Percentiles rank a stretch among this genome's conserved stretches.
Evolutionary conservation across 1,284 basidiomycete species (phyloP).

Genomic region (Meripilus lineatus): DNA sequence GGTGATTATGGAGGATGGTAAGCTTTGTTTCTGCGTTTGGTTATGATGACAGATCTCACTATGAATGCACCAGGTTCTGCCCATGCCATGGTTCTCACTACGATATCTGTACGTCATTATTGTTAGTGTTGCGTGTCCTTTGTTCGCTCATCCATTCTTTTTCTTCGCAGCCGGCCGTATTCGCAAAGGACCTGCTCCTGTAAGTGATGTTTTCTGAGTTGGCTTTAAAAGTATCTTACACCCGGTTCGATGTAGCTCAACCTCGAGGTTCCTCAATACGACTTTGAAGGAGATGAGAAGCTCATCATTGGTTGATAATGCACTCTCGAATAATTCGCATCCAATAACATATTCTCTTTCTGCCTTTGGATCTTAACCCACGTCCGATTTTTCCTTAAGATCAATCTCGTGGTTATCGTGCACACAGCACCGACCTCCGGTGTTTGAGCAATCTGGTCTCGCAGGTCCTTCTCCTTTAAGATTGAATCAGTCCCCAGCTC

Average conservation of each 20-base stretch:
- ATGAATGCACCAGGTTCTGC: constrained; percentile 67
- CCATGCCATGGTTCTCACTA: constrained; percentile 99
- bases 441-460: no score
- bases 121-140: constrained; percentile 5
- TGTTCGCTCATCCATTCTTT: constrained; percentile 11
- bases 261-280: constrained; percentile 87
- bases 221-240: not conserved
- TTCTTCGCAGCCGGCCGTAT: constrained; percentile 88
- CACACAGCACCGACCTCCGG: no score
- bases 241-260: constrained; percentile 60
- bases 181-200: constrained; percentile 92
- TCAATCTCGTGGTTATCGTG: no score
- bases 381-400: no score
- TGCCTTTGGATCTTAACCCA: no score
- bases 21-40: constrained; percentile 24
- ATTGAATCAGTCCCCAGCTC: no score
- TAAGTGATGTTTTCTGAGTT: constrained; percentile 33
- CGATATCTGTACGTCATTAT: constrained; percentile 70
- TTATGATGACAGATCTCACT: constrained; percentile 5
- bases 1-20: constrained; percentile 98
- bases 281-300: constrained; percentile 87
- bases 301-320: constrained; percentile 82
- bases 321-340: no score
- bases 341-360: no score
- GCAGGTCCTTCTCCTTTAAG: no score